Percentiles rank a stretch among this genome's conserved stretches.
These are phyloP conservation scores for Blastocrithidia nonstop DNA, from an alignment of 208 protist genomes.

Conservation along the genomic window DNA sequence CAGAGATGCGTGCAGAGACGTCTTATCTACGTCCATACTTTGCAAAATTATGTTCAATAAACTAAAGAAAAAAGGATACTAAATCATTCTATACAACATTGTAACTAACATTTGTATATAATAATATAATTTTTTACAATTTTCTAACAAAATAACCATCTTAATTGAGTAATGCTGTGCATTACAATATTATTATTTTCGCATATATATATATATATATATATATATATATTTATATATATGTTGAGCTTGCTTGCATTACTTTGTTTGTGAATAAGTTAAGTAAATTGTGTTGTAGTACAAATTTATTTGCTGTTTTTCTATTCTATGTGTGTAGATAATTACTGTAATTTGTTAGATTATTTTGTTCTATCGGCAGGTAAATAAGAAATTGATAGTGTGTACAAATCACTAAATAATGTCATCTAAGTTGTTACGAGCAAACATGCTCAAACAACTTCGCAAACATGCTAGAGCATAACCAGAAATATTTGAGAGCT, in stretches of 20 bases:
- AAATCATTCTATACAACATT: conserved; percentile 4
- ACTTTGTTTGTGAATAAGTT: not conserved
- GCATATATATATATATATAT: not conserved
- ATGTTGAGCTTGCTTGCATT: conserved; percentile 2
- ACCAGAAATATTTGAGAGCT: too few relatives aligned
- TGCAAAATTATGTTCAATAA: conserved; percentile 4
- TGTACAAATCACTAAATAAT: too few relatives aligned
- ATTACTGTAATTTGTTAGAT: too few relatives aligned
- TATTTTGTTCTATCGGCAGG: too few relatives aligned
- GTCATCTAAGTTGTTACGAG: too few relatives aligned
- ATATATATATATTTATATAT: conserved; percentile 2
- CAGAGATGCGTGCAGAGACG: conserved; percentile 44
- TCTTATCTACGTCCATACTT: conserved; percentile 25
- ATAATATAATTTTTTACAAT: conserved; percentile 6
- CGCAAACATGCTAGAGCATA: too few relatives aligned
- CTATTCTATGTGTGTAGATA: not conserved
- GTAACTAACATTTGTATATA: not conserved
- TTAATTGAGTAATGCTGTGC: too few relatives aligned
- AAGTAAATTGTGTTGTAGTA: not conserved
- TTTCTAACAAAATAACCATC: too few relatives aligned
- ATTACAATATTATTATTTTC: conserved; percentile 1
- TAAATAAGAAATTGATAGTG: too few relatives aligned
- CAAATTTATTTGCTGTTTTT: not conserved
- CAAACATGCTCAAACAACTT: too few relatives aligned
- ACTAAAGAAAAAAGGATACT: conserved; percentile 1